Base-by-base conservation (phyloP, 495 filamentous ascomycete genomes). In the Penicillium pulvis region DNA sequence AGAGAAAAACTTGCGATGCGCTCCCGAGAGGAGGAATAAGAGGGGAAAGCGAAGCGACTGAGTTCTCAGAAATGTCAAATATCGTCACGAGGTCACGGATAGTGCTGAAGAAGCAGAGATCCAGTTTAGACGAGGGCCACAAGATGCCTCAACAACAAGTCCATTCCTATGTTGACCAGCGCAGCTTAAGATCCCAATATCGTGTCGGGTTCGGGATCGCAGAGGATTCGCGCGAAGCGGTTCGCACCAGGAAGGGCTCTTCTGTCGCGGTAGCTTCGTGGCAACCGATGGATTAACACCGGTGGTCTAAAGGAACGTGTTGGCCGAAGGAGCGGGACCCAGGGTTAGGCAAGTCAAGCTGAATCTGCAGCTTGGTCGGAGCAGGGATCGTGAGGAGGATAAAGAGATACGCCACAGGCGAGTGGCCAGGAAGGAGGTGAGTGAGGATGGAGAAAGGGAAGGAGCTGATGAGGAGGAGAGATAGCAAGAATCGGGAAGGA, bases 91-190 rank as follows among this genome's bases (percentile, higher is more conserved):
- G 49, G 46, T 45, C 60, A 55, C 61, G 52, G 61, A 70, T 68
- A 61, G 65, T 63, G 55, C 64, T 65, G 23, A 39, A 17, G 53
- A 47, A 64, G 68, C 63, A 64, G 55, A 70, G 62, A 62, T 65
- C 69, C 67, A 65, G 68, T 59, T 73, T 62, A 70, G 55, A 70
- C 64, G 67, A 66, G 61, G 59, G 64, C 63, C 61, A 64, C 60
- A 56, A 71, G 44, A 62, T 61, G 52, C 65, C 72, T 75, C 68
- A 76, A 69, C 66, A 68, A 64, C 69, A 71, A 70, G 70, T 78
- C 74, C 74, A 79, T 79, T 75, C 76, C 76, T 74, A 61, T 72
- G 60, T 66, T 60, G 42, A 62, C 57, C 64, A 64, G 59, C 65
- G 39, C 62, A 56, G 49, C 63, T 49, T 41, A 51, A 68, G 31